phyloP scores from a whole-genome alignment of 805 yeast genomes.

The Candida broadrunensis region DNA sequence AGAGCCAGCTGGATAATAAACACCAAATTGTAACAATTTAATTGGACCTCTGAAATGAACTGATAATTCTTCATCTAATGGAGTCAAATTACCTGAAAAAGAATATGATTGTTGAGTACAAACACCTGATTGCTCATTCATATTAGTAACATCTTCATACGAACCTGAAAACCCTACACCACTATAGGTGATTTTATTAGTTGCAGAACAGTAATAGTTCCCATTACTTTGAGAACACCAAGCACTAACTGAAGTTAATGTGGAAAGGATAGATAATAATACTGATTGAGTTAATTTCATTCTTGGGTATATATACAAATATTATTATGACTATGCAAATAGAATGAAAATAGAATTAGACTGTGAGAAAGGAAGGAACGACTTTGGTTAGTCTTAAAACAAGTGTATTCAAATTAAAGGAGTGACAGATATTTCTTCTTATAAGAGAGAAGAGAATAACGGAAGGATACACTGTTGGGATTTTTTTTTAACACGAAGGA shows the following conservation, averaged over 20 bases:
- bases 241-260: constrained; percentile 20
- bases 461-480: not conserved
- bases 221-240: constrained; percentile 56
- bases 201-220: constrained; percentile 79
- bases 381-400: constrained; percentile 5
- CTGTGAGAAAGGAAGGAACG: constrained; percentile 5
- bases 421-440: not conserved
- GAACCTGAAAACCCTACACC: constrained; percentile 85
- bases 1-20: constrained; percentile 64
- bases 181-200: constrained; percentile 61
- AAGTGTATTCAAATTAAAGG: not conserved
- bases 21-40: constrained; percentile 80
- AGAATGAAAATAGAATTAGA: not conserved
- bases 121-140: constrained; percentile 67
- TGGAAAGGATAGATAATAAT: constrained; percentile 18
- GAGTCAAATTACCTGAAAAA: constrained; percentile 73
- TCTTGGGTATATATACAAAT: not conserved
- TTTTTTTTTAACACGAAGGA: not conserved
- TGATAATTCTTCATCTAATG: constrained; percentile 82
- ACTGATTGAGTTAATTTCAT: constrained; percentile 24
- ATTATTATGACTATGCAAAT: not conserved
- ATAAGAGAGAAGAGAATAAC: not conserved
- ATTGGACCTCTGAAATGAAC: constrained; percentile 91
- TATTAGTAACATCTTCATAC: constrained; percentile 73
- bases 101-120: constrained; percentile 59